Base-by-base conservation (phyloP, 129 eudicot genomes). In the Artemisia tridentata region DNA sequence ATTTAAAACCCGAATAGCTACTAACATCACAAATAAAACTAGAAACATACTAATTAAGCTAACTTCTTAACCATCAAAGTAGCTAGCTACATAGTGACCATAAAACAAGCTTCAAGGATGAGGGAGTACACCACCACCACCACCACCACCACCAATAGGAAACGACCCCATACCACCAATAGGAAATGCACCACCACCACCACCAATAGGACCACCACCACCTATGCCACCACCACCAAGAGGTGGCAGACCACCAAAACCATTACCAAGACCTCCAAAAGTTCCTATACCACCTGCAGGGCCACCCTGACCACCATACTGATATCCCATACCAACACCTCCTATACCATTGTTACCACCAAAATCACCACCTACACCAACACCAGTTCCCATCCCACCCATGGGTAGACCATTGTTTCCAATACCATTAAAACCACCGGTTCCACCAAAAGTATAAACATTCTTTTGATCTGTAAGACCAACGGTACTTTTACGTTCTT, bases 381-480 rank as follows among this genome's bases (percentile, higher is more conserved):
- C 79, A 10, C 84, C 84, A 0, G 73, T 81, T 13, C 84, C 84
- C 48, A 70, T 19, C 15, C 87, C 87, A 0, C 87, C 87, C 21
- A 75, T 61, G 21, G 86, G 86, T 19, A 64, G 59, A 15, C 86
- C 86, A 46, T 78, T 69, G 77, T 67, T 45, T 34, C 83, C 86
- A 19, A 82, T 8, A 68, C 86, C 86, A 46, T 13, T 47, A 34
- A 68, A 82, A 25, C 74, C 74, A 3, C 86, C 86, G 0, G 81
- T 66, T 25, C 86, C 86, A 15, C 80, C 80, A 70, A 73, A 82
- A 17, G 76, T 75, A 3, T 71, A 77, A 11, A 83, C 79, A 15
- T 75, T 75, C 63, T 83, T 79, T 62, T 83, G 79, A 79, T 79
- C 81, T 0, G 78, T 54, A 46, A 79, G 68, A 51, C 70, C 84